Percentiles rank a stretch among this genome's conserved stretches.
phyloP scores from a whole-genome alignment of 2,329 filamentous ascomycete species.

The Colletotrichum neosansevieriae region DNA sequence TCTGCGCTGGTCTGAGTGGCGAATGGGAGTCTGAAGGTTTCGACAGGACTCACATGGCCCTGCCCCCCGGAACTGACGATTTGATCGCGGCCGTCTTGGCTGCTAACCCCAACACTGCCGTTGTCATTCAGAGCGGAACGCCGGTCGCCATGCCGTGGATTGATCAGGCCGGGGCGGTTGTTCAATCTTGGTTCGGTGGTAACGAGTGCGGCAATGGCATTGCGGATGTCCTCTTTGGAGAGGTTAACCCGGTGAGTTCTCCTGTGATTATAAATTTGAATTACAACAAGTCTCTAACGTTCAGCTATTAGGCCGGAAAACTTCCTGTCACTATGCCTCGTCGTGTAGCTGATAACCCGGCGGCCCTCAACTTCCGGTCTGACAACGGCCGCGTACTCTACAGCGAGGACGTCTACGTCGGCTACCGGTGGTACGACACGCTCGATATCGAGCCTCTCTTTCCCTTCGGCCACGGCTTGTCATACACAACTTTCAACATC shows the following conservation, averaged over 20 bases:
- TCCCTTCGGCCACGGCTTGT: conserved; percentile 76
- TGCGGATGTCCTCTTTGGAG: conserved; percentile 45
- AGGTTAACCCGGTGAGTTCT: conserved; percentile 53
- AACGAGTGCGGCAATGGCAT: conserved; percentile 45
- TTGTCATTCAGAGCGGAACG: conserved; percentile 71
- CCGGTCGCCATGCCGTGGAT: conserved; percentile 64
- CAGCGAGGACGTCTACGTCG: conserved; percentile 79
- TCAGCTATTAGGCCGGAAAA: conserved; percentile 69
- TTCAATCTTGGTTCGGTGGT: conserved; percentile 47
- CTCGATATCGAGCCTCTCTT: conserved; percentile 64
- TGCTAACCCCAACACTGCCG: conserved; percentile 68
- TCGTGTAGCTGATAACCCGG: conserved; percentile 74
- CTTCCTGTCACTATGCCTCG: conserved; percentile 78
- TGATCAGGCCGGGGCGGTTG: conserved; percentile 54
- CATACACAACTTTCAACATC: conserved; percentile 73
- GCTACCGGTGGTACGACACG: conserved; percentile 77
- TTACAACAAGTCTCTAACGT: not conserved
- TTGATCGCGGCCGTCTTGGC: conserved; percentile 67
- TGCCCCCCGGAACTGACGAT: conserved; percentile 70
- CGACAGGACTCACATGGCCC: conserved; percentile 76
- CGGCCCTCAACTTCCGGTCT: conserved; percentile 74
- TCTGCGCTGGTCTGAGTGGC: conserved; percentile 67
- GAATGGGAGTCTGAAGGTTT: conserved; percentile 62
- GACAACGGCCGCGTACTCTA: conserved; percentile 76
- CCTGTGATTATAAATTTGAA: accelerated